Percentiles rank a stretch among this genome's conserved stretches.
Conservation (phyloP, 2,329 filamentous ascomycete species). For the Epichloe elymi region DNA sequence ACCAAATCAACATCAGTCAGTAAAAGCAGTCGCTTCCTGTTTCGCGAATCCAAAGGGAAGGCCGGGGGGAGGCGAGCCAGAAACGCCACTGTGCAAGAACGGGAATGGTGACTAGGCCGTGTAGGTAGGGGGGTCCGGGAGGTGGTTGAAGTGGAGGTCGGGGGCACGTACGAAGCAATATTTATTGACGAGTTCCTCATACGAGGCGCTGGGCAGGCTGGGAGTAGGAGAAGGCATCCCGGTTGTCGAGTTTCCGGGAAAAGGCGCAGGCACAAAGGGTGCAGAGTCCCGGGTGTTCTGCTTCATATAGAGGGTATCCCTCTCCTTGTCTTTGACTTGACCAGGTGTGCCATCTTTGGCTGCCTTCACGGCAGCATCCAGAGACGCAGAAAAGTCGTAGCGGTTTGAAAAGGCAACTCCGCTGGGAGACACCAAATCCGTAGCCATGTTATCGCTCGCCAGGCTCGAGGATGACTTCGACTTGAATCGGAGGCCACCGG, state of each 20-base stretch:
- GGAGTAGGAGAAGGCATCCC: slow-evolving; percentile 13
- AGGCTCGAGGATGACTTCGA: slow-evolving; percentile 50
- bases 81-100: background rate
- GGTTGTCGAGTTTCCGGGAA: slow-evolving; percentile 8
- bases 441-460: slow-evolving; percentile 46
- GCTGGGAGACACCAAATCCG: slow-evolving; percentile 39
- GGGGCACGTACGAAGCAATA: slow-evolving; percentile 96
- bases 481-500: slow-evolving; percentile 53
- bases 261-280: slow-evolving; percentile 1
- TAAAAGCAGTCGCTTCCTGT: slow-evolving; percentile 10
- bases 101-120: slow-evolving; percentile 4
- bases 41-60: background rate
- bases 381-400: slow-evolving; percentile 91
- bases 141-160: slow-evolving; percentile 18
- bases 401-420: slow-evolving; percentile 77
- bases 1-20: slow-evolving; percentile 23
- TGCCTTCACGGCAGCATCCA: slow-evolving; percentile 67
- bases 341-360: slow-evolving; percentile 47
- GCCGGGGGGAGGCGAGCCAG: background rate
- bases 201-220: slow-evolving; percentile 69
- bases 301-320: slow-evolving; percentile 47
- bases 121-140: slow-evolving; percentile 9
- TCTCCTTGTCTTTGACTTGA: slow-evolving; percentile 27
- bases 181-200: slow-evolving; percentile 94
- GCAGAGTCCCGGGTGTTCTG: slow-evolving; percentile 22